These are phyloP conservation scores for Pyrenula aspistea DNA, from an alignment of 495 filamentous ascomycete genomes.

Conservation along the genomic window DNA sequence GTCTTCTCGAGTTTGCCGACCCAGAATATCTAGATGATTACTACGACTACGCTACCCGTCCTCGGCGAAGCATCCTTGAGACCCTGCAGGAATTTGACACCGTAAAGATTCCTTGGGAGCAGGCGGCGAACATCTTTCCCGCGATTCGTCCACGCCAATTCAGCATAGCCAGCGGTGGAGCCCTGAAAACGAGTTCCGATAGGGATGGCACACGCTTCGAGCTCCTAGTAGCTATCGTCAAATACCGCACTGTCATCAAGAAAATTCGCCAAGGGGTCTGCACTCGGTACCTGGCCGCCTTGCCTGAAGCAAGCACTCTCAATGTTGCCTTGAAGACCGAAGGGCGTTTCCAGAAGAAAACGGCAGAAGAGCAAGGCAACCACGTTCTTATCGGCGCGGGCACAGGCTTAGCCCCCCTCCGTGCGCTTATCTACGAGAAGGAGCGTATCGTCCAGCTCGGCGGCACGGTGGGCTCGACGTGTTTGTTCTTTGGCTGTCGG, in stretches of 20 bases:
- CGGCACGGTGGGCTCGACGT: constrained; percentile 19
- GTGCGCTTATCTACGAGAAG: constrained; percentile 66
- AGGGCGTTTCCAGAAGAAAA: constrained; percentile 4
- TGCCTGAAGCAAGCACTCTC: constrained; percentile 44
- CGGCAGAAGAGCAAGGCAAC: constrained; percentile 27
- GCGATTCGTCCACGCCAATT: constrained; percentile 70
- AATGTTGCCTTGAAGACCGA: constrained; percentile 40
- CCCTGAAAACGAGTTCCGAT: constrained; percentile 24
- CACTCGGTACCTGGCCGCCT: constrained; percentile 65
- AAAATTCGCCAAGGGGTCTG: constrained; percentile 79
- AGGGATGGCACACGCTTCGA: constrained; percentile 42
- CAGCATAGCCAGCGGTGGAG: constrained; percentile 70
- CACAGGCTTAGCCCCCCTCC: constrained; percentile 83
- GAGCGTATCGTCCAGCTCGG: constrained; percentile 11
- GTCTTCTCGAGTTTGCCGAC: constrained; percentile 69
- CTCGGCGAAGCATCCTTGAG: constrained; percentile 82
- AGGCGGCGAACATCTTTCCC: constrained; percentile 59
- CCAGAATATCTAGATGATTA: constrained; percentile 75
- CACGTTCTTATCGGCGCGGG: constrained; percentile 77
- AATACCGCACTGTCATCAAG: constrained; percentile 81
- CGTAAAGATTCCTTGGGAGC: constrained; percentile 68
- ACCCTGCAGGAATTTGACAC: constrained; percentile 80
- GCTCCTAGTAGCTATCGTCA: constrained; percentile 79
- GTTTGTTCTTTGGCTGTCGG: constrained; percentile 73
- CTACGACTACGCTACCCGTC: constrained; percentile 90